Percentiles rank a stretch among this genome's conserved stretches.
These are phyloP conservation scores for Acer saccharum DNA, from an alignment of 345 rosid genomes.

Conservation along the genomic window DNA sequence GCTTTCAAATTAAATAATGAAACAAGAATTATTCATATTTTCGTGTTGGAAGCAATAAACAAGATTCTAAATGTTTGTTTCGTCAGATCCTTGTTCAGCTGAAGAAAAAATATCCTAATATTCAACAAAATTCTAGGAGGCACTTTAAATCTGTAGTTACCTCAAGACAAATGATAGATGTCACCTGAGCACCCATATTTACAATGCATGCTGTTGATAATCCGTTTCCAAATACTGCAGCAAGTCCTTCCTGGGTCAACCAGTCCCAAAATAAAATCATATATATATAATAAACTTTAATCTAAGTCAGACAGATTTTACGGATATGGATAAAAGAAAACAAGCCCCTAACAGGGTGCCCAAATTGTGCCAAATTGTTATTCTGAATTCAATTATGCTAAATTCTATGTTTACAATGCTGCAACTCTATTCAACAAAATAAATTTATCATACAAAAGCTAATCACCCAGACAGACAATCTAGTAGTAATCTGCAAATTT, in stretches of 20 bases:
- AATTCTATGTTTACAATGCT: not conserved
- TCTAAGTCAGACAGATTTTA: not conserved
- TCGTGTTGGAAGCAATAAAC: not conserved
- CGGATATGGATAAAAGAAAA: not conserved
- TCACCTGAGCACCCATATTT: constrained; percentile 88
- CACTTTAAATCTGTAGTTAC: constrained; percentile 34
- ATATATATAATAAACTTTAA: not conserved
- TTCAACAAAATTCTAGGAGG: not conserved
- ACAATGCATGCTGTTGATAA: constrained; percentile 89
- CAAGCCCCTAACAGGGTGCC: not conserved
- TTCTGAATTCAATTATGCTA: not conserved
- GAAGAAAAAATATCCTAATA: not conserved
- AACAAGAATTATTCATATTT: not conserved
- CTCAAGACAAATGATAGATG: constrained; percentile 87
- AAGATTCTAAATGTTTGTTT: not conserved
- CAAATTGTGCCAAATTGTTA: not conserved
- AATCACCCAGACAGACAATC: constrained; percentile 9
- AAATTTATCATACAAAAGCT: not conserved
- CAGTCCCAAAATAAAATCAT: constrained; percentile 14
- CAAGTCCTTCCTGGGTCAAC: constrained; percentile 73
- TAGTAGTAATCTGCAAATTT: not conserved
- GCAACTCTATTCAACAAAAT: not conserved
- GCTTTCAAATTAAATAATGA: not conserved
- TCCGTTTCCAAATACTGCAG: constrained; percentile 94
- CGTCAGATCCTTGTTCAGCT: not conserved